Evolutionary conservation across 805 yeast species (phyloP).

Genomic region (Kodamaea laetipori): DNA sequence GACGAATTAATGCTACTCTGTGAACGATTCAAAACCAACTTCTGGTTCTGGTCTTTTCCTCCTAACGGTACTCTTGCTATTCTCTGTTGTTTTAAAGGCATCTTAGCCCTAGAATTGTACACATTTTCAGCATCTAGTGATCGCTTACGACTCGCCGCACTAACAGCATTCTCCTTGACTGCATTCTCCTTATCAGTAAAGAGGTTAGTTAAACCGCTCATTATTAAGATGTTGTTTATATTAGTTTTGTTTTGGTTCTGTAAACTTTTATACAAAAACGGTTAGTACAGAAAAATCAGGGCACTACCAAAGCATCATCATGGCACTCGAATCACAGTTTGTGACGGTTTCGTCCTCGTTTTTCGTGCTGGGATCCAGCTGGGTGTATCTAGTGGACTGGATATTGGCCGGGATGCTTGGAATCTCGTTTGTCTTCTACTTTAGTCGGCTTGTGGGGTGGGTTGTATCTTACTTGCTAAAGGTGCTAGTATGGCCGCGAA

Average conservation of each 20-base stretch:
- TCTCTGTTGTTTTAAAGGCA: neutral
- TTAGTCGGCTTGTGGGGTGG: conserved; percentile 68
- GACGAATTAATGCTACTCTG: conserved; percentile 21
- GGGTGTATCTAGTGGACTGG: conserved; percentile 88
- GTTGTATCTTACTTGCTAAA: conserved; percentile 54
- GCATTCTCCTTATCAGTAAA: conserved; percentile 19
- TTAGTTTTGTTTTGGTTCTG: conserved; percentile 13
- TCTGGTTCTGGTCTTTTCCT: conserved; percentile 39
- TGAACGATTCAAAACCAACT: conserved; percentile 31
- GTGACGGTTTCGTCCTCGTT: conserved; percentile 27
- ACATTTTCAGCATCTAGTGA: conserved; percentile 7
- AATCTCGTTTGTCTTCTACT: conserved; percentile 69
- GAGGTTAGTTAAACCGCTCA: conserved; percentile 2
- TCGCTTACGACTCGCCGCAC: conserved; percentile 6
- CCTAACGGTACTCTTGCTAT: conserved; percentile 38
- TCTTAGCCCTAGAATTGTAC: conserved; percentile 4
- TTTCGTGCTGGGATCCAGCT: conserved; percentile 29
- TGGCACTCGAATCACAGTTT: conserved; percentile 31
- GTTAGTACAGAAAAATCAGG: neutral
- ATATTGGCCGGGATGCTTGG: conserved; percentile 62
- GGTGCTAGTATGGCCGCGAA: conserved; percentile 63
- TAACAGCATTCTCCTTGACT: conserved; percentile 6
- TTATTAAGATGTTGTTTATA: conserved; percentile 4
- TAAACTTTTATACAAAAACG: neutral
- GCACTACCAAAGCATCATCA: conserved; percentile 10